phyloP scores from a whole-genome alignment of 2,329 filamentous ascomycete genomes.

The Exophiala calicioides region DNA sequence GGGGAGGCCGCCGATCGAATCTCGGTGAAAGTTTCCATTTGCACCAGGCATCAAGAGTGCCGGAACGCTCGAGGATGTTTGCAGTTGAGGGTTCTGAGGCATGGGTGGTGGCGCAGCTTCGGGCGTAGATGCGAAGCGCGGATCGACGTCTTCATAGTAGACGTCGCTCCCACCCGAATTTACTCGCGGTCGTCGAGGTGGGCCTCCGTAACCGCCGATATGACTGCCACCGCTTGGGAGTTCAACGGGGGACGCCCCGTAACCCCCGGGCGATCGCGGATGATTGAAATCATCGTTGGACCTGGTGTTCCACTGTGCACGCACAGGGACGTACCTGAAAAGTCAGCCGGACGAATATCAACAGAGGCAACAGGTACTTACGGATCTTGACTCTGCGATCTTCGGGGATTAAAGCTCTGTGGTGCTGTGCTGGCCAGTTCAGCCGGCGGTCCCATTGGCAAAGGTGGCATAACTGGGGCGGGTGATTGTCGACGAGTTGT shows the following conservation, averaged over 20 bases:
- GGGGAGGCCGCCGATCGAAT: constrained; percentile 19
- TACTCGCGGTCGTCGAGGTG: constrained; percentile 28
- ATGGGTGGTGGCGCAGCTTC: constrained; percentile 31
- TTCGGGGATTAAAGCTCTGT: constrained; percentile 12
- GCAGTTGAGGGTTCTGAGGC: constrained; percentile 33
- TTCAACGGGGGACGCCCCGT: constrained; percentile 38
- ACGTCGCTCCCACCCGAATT: constrained; percentile 39
- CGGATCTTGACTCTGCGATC: constrained; percentile 26
- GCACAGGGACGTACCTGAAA: constrained; percentile 48
- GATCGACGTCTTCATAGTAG: constrained; percentile 94
- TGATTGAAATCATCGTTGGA: constrained; percentile 15
- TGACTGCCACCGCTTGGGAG: constrained; percentile 49
- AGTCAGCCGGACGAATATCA: constrained; percentile 1
- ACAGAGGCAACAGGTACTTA: constrained; percentile 18
- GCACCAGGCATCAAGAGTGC: constrained; percentile 42
- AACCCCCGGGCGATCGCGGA: constrained; percentile 21
- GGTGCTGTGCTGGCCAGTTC: constrained; percentile 16
- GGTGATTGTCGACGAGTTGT: constrained; percentile 55
- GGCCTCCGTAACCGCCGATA: constrained; percentile 47
- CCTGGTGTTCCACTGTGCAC: constrained; percentile 40
- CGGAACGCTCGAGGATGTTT: constrained; percentile 35
- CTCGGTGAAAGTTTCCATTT: constrained; percentile 13
- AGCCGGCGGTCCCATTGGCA: constrained; percentile 51
- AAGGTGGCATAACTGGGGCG: constrained; percentile 57
- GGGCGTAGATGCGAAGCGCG: constrained; percentile 68